Evolutionary conservation across 2,329 filamentous ascomycete genomes (phyloP), one percentile per base, ranked within the genome.

Genomic region (Penicillium sp.): DNA sequence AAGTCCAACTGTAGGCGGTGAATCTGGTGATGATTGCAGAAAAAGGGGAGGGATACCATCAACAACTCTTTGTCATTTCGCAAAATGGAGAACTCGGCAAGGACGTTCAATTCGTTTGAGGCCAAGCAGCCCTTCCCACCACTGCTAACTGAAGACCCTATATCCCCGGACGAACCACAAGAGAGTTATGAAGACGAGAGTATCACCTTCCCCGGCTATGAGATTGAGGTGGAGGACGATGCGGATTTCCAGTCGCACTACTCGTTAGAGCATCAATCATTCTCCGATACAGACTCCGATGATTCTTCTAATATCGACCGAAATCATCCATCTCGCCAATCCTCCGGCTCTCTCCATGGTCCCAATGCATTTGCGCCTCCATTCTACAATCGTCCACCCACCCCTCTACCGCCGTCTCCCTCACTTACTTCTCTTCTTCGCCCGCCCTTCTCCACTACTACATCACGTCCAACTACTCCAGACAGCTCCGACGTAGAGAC

Each of bases 311-410:
- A 72, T 46, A 65, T 72, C 57, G 62, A 65, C 35, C 69, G 72
- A 57, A 68, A 71, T 53, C 71, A 69, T 35, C 71, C 74, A 17
- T 75, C 76, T 53, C 69, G 71, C 50, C 74, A 75, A 47, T 77
- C 75, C 6, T 68, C 69, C 28, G 67, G 71, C 47, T 77, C 75
- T 2, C 69, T 77, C 25, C 70, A 75, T 35, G 73, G 74, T 8
- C 70, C 74, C 10, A 75, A 77, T 67, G 73, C 69, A 54, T 89
- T 88, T 71, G 84, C 82, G 11, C 94, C 94, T 26, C 94, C 94
- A 16, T 97, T 97, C 80, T 99, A 99, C 80, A 95, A 95, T 61
- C 86, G 93, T 3, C 94, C 94, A n/a, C 94, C 94, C 0, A 97
- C 91, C 2, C 93, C 94, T 3, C 81, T 97, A 0, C 94, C 94